Evolutionary conservation across 129 eudicot genomes (phyloP).

Genomic region (Tagetes patula): DNA sequence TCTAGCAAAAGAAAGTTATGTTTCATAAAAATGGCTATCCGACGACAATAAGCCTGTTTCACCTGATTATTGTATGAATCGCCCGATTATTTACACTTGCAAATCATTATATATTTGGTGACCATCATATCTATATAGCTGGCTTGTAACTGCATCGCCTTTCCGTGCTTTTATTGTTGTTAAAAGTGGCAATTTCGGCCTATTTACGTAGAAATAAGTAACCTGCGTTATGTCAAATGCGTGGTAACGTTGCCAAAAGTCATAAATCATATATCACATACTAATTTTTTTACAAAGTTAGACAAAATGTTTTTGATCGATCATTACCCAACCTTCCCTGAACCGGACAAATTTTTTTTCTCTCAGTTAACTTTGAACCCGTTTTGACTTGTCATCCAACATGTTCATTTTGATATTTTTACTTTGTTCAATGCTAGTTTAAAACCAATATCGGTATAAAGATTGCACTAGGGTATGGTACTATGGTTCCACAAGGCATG

Average conservation of each 20-base stretch:
- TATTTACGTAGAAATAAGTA: neutral
- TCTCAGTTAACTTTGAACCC: neutral
- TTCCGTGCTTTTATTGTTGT: conserved; percentile 8
- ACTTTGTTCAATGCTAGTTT: neutral
- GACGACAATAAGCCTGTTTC: conserved; percentile 1
- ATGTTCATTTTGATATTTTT: neutral
- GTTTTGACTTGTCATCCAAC: neutral
- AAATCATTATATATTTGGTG: conserved; percentile 22
- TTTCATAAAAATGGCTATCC: conserved; percentile 23
- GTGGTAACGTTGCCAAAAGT: neutral
- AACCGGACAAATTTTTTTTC: neutral
- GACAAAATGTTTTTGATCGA: neutral
- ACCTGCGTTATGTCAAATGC: neutral
- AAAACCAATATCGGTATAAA: neutral
- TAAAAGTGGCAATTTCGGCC: neutral
- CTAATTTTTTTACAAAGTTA: neutral
- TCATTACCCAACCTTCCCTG: neutral
- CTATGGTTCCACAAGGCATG: neutral
- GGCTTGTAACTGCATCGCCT: conserved; percentile 1
- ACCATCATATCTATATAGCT: conserved; percentile 21
- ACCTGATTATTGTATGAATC: conserved; percentile 18
- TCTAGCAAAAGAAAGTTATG: conserved; percentile 15
- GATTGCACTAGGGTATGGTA: neutral
- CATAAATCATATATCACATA: neutral
- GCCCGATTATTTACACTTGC: conserved; percentile 18